These are phyloP conservation scores for Clarireedia paspali DNA, from an alignment of 2,329 filamentous ascomycete genomes.

Conservation along the genomic window DNA sequence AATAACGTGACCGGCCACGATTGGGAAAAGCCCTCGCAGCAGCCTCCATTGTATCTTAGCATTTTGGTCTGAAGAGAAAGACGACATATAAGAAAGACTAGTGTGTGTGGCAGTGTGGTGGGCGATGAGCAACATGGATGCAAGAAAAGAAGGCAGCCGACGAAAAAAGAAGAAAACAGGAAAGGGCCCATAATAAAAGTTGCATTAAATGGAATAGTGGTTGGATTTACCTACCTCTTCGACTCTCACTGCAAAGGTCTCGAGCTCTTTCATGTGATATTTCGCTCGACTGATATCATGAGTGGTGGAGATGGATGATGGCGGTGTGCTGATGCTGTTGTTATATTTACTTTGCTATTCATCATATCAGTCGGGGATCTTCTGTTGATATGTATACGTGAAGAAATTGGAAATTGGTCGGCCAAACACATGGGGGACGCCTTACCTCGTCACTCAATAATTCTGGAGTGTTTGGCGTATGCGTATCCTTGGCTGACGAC, in stretches of 20 bases:
- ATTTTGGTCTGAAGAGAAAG: conserved; percentile 3
- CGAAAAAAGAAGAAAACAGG: background rate
- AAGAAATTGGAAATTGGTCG: background rate
- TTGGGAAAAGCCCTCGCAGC: conserved; percentile 20
- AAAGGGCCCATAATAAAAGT: conserved; percentile 3
- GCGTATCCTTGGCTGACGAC: conserved; percentile 3
- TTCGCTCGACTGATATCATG: conserved; percentile 13
- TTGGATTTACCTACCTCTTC: conserved; percentile 7
- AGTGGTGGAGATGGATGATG: conserved; percentile 10
- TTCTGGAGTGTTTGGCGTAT: conserved; percentile 8
- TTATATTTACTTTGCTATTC: background rate
- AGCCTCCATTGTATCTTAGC: conserved; percentile 14
- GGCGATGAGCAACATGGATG: background rate
- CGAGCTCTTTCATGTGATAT: conserved; percentile 13
- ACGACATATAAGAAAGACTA: background rate
- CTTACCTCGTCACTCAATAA: conserved; percentile 8
- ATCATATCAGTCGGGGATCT: background rate
- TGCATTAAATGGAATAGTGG: background rate
- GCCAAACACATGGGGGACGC: background rate
- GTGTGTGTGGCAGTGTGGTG: background rate
- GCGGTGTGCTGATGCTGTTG: conserved; percentile 5
- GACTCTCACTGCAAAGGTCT: conserved; percentile 11
- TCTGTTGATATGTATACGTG: background rate
- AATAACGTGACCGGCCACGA: conserved; percentile 18
- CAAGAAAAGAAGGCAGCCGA: conserved; percentile 4